Evolutionary conservation across 106 monocot species (phyloP), one percentile per base, ranked within the genome.

Genomic region (Apostasia ramifera): DNA sequence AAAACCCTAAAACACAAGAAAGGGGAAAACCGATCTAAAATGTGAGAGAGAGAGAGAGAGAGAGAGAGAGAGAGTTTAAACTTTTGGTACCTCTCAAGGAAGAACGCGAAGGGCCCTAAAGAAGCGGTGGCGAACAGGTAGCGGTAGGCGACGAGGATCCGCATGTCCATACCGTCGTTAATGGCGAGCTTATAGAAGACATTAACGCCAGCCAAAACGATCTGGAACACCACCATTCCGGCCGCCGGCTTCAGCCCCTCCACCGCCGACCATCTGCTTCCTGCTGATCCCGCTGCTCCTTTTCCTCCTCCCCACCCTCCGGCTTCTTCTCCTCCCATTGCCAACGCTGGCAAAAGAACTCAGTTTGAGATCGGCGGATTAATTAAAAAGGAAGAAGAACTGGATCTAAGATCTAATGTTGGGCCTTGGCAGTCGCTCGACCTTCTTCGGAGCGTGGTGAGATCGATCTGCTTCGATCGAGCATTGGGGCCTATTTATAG

Each of bases 181-280:
- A 84, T 4, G 0, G 78, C 87, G 8, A 88, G 73, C 81, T 84
- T 88, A 47, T 81, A 83, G 38, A 88, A 72, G 9, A 84, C 53
- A 54, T 88, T 83, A 46, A 81, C 59, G 3, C 69, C 75, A 44
- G 78, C 74, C 40, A 80, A 57, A 47, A 68, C 72, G 8, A 56
- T 6, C 58, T 83, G 83, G 45, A 78, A 71, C 71, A 72, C 2
- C 44, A 84, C 71, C 83, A 83, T 78, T 4, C 14, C 75, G 9
- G 14, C 60, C 59, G 44, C 73, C 38, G 81, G 74, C 71, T 68
- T 83, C 70, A 77, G 12, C 40, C 58, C 63, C 8, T 76, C 52
- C 51, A 26, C 43, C 40, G 39, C 1, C 6, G 50, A 15, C 66
- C 50, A 50, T 8, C 50, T 8, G 50, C 8, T 50, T 50, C 50